These are phyloP conservation scores for Scedosporium dehoogii DNA, from an alignment of 2,329 filamentous ascomycete genomes.

Conservation along the genomic window DNA sequence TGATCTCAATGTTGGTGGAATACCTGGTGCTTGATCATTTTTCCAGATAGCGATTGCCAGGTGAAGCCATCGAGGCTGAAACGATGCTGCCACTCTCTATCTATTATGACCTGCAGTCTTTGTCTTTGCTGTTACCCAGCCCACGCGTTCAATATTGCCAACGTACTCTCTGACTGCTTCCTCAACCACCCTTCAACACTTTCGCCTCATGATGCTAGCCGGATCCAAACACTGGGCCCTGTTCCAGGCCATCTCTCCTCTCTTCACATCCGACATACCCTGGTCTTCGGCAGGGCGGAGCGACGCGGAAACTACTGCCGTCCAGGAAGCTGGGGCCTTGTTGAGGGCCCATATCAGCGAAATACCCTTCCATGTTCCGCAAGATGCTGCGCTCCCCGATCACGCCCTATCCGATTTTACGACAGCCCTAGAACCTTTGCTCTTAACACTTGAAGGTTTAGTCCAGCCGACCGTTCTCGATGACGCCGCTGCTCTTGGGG, in stretches of 20 bases:
- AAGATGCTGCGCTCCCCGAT: background rate
- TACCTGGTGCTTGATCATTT: no score
- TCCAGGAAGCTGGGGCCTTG: background rate
- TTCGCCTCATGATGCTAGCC: background rate
- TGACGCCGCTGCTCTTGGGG: no score
- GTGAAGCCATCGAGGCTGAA: no score
- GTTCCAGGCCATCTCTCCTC: background rate
- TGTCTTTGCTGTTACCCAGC: no score
- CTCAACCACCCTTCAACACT: background rate
- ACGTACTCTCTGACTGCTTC: background rate
- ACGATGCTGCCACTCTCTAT: no score
- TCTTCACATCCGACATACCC: background rate
- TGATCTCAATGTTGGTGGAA: no score
- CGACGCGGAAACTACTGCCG: background rate
- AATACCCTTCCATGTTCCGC: background rate
- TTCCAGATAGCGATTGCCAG: no score
- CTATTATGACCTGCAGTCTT: no score
- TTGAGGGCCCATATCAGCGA: background rate
- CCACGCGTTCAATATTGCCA: no score
- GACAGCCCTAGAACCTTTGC: background rate
- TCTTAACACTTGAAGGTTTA: background rate
- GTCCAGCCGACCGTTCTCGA: background rate
- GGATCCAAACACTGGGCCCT: background rate
- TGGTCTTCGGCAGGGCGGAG: background rate
- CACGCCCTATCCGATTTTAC: background rate